Base-by-base conservation (phyloP, 192 early-diverging fungal species). In the Funneliformis mosseae region DNA sequence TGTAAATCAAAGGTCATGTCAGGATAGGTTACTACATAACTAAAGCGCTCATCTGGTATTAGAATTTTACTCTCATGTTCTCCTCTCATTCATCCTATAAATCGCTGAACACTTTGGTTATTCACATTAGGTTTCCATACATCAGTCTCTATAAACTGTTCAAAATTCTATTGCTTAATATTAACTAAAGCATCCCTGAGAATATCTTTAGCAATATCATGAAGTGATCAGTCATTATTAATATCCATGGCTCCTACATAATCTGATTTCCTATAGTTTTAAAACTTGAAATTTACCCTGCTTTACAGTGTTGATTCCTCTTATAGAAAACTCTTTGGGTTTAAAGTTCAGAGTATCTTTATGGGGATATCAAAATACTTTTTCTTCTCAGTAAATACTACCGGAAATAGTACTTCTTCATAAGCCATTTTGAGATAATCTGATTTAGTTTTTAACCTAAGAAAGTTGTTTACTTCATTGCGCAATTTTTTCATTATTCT, bases 381-480 rank as follows among this genome's bases (percentile, higher is more conserved):
- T 46, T 74, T 74, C 5, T 74, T 74, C 4, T 43, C 42, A 46
- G 42, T 74, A 74, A 74, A 74, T 16, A 12, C 14, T 9, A 74
- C 45, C 1, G 45, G 71, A 74, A 74, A 74, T 74, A 74, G 46
- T 42, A 74, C 45, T 16, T 46, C 42, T 3, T 38, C n/a, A 16
- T 45, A 74, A 38, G 18, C 21, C n/a, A n/a, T n/a, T n/a, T n/a
- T n/a, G n/a, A n/a, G n/a, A n/a, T n/a, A n/a, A n/a, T n/a, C n/a
- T n/a, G 71, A 33, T 42, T 16, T 23, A 42, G 16, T 74, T 42
- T 74, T 74, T 48, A 46, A 33, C 3, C 3, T 48, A 12, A 74
- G 71, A 42, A 33, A 42, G 4, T 3, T 21, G 46, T 74, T 74
- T 42, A 74, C 71, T 18, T 74, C 8, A 74, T 74, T n/a, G 27